Evolutionary conservation across 2,329 filamentous ascomycete genomes (phyloP).

Genomic region (Lasiodiplodia sp.): DNA sequence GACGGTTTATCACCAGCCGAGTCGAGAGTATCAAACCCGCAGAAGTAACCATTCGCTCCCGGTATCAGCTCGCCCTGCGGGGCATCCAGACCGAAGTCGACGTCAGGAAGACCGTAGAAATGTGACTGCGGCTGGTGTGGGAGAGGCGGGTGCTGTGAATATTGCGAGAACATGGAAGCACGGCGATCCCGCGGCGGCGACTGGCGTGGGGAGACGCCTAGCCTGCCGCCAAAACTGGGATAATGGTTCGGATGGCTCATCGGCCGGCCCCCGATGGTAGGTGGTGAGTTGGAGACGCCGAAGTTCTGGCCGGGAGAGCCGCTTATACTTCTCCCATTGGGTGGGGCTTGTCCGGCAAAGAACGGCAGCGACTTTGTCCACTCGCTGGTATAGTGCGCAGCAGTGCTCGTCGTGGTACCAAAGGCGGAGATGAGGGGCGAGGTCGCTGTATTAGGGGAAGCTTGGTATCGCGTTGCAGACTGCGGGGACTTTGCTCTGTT

Average conservation of each 20-base stretch:
- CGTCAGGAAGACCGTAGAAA: conserved; percentile 77
- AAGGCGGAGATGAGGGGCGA: conserved; percentile 49
- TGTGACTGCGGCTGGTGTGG: conserved; percentile 79
- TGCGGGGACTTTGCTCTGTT: conserved; percentile 48
- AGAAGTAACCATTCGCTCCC: conserved; percentile 76
- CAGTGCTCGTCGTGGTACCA: conserved; percentile 45
- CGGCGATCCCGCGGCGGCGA: conserved; percentile 50
- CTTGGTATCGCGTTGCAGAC: conserved; percentile 44
- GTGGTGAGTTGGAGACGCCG: conserved; percentile 50
- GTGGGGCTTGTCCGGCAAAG: conserved; percentile 50
- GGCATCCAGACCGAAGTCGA: conserved; percentile 66
- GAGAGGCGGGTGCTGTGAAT: conserved; percentile 65
- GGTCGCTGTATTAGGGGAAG: conserved; percentile 46
- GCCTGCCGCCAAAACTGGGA: conserved; percentile 50
- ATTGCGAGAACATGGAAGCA: conserved; percentile 62
- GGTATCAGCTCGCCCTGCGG: conserved; percentile 61
- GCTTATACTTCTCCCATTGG: conserved; percentile 52
- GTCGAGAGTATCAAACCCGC: conserved; percentile 77
- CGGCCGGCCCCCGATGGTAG: conserved; percentile 40
- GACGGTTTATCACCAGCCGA: conserved; percentile 54
- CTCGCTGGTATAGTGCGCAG: conserved; percentile 52
- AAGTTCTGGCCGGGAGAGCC: conserved; percentile 47
- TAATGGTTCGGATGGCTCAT: conserved; percentile 57
- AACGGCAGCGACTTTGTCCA: conserved; percentile 55
- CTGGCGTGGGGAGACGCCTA: conserved; percentile 43